Conservation (phyloP, 2,329 filamentous ascomycete species). For the Colletotrichum tropicicola region DNA sequence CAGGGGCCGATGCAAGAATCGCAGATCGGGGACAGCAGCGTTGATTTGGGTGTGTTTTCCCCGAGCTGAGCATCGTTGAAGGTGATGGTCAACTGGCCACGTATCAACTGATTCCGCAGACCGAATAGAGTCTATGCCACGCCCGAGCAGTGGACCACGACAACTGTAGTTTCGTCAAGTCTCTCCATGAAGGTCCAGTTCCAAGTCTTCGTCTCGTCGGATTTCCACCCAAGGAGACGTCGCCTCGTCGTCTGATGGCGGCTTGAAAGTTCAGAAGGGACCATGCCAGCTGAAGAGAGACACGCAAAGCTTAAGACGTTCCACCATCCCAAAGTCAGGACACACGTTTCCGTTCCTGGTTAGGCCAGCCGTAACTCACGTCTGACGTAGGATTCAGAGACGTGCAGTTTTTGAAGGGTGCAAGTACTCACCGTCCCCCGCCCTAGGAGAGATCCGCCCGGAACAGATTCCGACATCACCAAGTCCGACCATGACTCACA, state of each 20-base stretch:
- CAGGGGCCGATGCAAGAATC: too few species aligned
- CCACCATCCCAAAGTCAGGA: background rate
- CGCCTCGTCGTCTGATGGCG: slow-evolving; percentile 1
- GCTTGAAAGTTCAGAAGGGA: background rate
- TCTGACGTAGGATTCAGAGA: too few species aligned
- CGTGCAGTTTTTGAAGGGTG: too few species aligned
- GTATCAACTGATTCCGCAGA: too few species aligned
- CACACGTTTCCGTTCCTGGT: background rate
- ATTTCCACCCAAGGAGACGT: background rate
- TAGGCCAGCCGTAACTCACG: background rate
- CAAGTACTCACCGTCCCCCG: too few species aligned
- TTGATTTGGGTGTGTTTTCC: too few species aligned
- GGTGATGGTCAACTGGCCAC: too few species aligned
- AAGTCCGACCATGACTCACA: slow-evolving; percentile 4
- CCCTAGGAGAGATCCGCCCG: background rate
- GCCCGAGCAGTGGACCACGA: too few species aligned
- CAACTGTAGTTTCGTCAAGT: too few species aligned
- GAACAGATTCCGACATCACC: background rate
- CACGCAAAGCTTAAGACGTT: background rate
- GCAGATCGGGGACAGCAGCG: too few species aligned
- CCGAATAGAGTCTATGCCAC: too few species aligned
- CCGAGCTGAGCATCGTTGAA: too few species aligned
- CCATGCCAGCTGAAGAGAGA: background rate
- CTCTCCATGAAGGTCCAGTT: background rate
- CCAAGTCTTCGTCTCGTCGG: background rate